phyloP scores from a whole-genome alignment of 192 early-diverging fungal species.

The Rhizophagus prolifer region DNA sequence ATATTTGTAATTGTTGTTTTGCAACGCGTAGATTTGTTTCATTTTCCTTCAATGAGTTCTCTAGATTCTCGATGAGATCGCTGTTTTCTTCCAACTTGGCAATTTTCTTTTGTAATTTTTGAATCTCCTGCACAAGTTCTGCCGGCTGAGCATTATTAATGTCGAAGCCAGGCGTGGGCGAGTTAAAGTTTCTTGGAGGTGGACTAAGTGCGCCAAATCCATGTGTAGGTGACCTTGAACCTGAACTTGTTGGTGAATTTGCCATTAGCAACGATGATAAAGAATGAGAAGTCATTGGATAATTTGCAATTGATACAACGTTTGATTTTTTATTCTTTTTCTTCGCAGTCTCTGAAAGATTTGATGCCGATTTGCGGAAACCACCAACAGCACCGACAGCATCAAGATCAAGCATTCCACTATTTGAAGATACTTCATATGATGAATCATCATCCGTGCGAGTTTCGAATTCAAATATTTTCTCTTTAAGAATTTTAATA shows the following conservation, averaged over 20 bases:
- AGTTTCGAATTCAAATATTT: conserved; percentile 3
- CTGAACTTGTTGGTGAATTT: conserved; percentile 22
- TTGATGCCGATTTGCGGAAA: background rate
- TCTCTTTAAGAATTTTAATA: background rate
- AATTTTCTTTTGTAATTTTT: conserved; percentile 37
- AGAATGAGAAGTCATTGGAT: conserved; percentile 34
- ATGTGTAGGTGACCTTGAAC: conserved; percentile 32
- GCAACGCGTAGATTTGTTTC: conserved; percentile 43
- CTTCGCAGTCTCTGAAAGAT: conserved; percentile 25
- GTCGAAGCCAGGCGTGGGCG: conserved; percentile 15
- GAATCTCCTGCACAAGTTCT: conserved; percentile 29
- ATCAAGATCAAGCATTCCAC: conserved; percentile 23
- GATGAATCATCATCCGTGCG: background rate
- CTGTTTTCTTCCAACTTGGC: conserved; percentile 39
- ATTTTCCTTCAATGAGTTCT: conserved; percentile 44
- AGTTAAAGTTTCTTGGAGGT: conserved; percentile 6
- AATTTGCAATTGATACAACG: conserved; percentile 3
- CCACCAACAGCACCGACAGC: conserved; percentile 18
- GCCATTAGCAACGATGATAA: background rate
- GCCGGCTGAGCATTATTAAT: background rate
- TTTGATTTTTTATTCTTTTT: conserved; percentile 27
- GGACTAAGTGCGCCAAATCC: background rate
- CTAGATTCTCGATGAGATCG: conserved; percentile 35
- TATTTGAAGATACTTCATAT: background rate
- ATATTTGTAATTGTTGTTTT: conserved; percentile 39